phyloP scores from a whole-genome alignment of 2,329 filamentous ascomycete species.

The Phyllosticta citribraziliensis region DNA sequence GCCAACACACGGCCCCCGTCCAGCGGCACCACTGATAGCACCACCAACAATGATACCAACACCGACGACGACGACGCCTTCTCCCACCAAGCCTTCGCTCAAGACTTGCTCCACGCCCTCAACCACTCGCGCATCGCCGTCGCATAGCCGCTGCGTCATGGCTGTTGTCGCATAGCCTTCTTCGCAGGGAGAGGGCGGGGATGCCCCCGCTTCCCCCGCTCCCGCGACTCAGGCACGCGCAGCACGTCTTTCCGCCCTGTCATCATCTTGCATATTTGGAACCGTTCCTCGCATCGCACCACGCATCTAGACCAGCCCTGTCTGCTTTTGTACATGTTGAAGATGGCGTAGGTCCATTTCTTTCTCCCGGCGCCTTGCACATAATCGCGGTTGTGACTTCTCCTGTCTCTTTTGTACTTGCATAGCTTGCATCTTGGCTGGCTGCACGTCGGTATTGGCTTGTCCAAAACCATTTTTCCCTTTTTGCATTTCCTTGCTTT shows the following conservation, averaged over 20 bases:
- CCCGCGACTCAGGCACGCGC: conserved; percentile 22
- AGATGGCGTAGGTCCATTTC: too few species aligned
- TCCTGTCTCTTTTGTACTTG: too few species aligned
- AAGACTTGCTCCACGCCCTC: neutral
- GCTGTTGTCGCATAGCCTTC: neutral
- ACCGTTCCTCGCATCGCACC: too few species aligned
- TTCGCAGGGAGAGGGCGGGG: conserved; percentile 11
- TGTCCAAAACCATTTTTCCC: too few species aligned
- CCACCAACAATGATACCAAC: neutral
- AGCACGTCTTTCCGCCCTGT: conserved; percentile 13
- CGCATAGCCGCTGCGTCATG: neutral
- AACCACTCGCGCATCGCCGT: neutral
- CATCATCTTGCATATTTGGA: too few species aligned
- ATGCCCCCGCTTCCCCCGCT: conserved; percentile 17
- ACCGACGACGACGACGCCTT: neutral
- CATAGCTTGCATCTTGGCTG: too few species aligned
- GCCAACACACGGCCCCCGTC: neutral
- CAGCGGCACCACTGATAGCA: neutral
- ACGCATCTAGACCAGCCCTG: too few species aligned
- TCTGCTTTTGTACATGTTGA: too few species aligned
- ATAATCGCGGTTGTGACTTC: too few species aligned
- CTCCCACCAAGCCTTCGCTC: neutral
- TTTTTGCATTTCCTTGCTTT: too few species aligned
- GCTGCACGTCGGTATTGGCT: too few species aligned
- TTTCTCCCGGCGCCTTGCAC: too few species aligned